A percentile compares a stretch with the other conserved stretches of the same genome.
These are phyloP conservation scores for Fusarium coicis DNA, from an alignment of 2,329 filamentous ascomycete species.

Conservation along the genomic window DNA sequence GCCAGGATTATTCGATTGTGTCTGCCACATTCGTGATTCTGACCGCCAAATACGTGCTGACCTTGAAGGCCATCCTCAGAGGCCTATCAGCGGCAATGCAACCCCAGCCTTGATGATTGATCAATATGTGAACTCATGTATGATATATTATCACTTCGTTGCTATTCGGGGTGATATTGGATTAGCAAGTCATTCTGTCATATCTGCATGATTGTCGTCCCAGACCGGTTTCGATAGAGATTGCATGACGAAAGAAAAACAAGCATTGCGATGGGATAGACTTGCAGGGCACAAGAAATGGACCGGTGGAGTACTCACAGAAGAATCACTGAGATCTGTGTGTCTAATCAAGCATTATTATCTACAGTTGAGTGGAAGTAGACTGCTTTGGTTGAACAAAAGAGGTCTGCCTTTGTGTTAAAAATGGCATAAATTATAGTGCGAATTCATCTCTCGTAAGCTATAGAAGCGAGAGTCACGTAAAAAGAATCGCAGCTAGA, in stretches of 20 bases:
- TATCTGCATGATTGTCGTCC: background rate
- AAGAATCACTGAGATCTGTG: background rate
- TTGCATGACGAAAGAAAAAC: background rate
- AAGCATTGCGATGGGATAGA: background rate
- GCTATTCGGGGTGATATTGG: background rate
- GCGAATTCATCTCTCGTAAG: background rate
- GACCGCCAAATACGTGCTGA: constrained; percentile 28
- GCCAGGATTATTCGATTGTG: background rate
- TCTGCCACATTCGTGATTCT: background rate
- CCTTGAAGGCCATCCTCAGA: constrained; percentile 5
- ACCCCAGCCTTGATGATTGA: background rate
- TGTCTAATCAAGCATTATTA: background rate
- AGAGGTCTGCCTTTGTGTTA: background rate
- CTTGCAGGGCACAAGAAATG: background rate
- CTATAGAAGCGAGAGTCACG: background rate
- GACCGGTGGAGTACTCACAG: too few species aligned
- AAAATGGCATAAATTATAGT: too few species aligned
- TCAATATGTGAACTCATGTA: background rate
- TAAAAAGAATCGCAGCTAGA: background rate
- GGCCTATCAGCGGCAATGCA: background rate
- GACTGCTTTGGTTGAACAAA: background rate
- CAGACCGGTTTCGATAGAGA: background rate
- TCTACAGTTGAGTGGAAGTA: background rate
- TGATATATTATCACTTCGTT: background rate
- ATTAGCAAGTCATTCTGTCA: background rate